Evolutionary conservation across 345 rosid genomes (phyloP).

Genomic region (Salix purpurea): DNA sequence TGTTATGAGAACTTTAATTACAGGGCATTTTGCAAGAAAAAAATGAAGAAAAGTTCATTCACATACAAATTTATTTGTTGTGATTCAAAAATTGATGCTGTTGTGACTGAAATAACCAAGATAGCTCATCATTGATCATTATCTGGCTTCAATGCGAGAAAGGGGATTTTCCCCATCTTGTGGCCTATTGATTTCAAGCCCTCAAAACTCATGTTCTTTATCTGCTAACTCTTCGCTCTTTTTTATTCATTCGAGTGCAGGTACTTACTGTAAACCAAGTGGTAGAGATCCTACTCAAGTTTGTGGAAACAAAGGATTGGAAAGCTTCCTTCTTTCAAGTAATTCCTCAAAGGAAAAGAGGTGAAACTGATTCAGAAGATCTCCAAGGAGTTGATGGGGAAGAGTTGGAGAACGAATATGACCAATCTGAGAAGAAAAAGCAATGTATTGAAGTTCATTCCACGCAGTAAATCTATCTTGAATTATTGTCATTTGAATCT

Average conservation of each 20-base stretch:
- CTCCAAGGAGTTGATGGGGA: constrained; percentile 21
- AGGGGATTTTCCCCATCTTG: background rate
- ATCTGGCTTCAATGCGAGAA: background rate
- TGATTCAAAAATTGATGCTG: background rate
- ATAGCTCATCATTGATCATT: background rate
- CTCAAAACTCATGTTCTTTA: background rate
- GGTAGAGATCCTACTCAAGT: constrained; percentile 79
- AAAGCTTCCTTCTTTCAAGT: constrained; percentile 79
- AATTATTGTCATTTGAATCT: background rate
- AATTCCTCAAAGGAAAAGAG: constrained; percentile 84
- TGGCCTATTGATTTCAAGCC: background rate
- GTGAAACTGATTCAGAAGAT: constrained; percentile 37
- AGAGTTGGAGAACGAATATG: constrained; percentile 26
- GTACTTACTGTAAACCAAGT: constrained; percentile 97
- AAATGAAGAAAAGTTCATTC: background rate
- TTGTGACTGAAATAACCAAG: background rate
- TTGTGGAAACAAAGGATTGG: constrained; percentile 81
- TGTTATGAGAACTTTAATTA: background rate
- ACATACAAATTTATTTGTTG: background rate
- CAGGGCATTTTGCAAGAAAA: background rate
- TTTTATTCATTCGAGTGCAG: constrained; percentile 31
- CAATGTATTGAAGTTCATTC: constrained; percentile 43
- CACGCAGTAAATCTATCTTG: constrained; percentile 16
- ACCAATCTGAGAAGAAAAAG: constrained; percentile 46
- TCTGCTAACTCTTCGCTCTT: background rate